phyloP scores from a whole-genome alignment of 1,284 basidiomycete genomes.

The Ustilago tritici region DNA sequence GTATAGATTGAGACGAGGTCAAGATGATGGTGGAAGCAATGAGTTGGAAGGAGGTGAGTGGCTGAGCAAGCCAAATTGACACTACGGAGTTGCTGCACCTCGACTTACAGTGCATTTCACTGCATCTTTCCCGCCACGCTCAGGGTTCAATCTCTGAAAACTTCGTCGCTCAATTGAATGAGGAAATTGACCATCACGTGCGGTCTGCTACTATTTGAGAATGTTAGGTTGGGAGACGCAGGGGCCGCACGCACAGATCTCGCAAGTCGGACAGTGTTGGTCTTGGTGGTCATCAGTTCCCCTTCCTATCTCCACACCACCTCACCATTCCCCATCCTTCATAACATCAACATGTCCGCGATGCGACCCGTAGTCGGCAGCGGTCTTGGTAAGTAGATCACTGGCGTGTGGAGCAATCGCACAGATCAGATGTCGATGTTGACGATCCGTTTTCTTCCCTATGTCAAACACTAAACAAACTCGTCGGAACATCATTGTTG shows the following conservation, averaged over 20 bases:
- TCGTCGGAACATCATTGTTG: neutral
- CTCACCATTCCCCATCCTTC: neutral
- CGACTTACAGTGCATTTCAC: conserved; percentile 23
- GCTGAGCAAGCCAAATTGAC: conserved; percentile 24
- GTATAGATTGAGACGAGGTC: neutral
- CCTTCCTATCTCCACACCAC: neutral
- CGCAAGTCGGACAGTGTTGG: conserved; percentile 4
- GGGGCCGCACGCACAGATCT: conserved; percentile 24
- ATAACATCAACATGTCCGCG: conserved; percentile 35
- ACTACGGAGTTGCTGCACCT: conserved; percentile 32
- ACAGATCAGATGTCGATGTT: neutral
- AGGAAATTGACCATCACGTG: conserved; percentile 7
- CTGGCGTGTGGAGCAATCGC: neutral
- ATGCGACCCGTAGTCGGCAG: conserved; percentile 57
- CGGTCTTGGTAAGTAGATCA: conserved; percentile 48
- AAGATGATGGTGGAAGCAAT: conserved; percentile 7
- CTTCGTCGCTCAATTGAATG: conserved; percentile 1
- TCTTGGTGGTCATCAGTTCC: conserved; percentile 7
- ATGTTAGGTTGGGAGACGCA: conserved; percentile 30
- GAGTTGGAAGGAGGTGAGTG: conserved; percentile 2
- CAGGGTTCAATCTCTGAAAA: conserved; percentile 25
- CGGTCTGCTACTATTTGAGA: neutral
- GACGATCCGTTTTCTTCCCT: neutral
- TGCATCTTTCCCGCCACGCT: conserved; percentile 26
- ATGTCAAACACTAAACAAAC: neutral